Evolutionary conservation across 1,139 yeast genomes (phyloP), one percentile per base, ranked within the genome.

Genomic region (Zygotorulaspora mrakii): DNA sequence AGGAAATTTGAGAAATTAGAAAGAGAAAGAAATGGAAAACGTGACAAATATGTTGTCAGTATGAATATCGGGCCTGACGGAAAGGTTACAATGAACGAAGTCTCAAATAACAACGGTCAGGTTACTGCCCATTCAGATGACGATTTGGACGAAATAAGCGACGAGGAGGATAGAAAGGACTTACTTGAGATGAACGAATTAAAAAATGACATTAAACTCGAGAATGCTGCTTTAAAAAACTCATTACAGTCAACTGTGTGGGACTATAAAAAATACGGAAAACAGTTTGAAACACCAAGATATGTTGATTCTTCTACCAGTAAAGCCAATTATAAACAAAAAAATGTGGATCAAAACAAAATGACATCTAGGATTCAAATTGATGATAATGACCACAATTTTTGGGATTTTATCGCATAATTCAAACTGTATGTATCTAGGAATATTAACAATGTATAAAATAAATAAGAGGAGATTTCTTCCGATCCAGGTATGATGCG

Each of bases 11-110:
- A 82, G 41, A 77, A 75, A 36, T 64, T 69, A 29, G 82, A 79
- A 34, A 69, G 68, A 41, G 74, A 73, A 16, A 67, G 89, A 30
- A 60, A 72, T 1, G 96, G 95, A 0, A 71, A 88, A 34, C 89
- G 89, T 3, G 78, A 77, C 44, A 77, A 76, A 43, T 50, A 55
- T 25, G 82, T 83, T 1, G 70, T 91, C 35, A 87, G 84, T 50
- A 80, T 91, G 74, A 78, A 82, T 14, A 79, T 91, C 14, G 68
- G 67, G 5, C 71, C 74, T 37, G 82, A 89, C 50, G 95, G 95
- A n/a, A 84, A 85, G 57, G 95, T 57, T 2, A 50, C 53, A 2
- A 48, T 60, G 55, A 51, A 49, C 6, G 64, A 59, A 39, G 53
- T 48, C 1, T 38, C 42, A 2, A 56, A 48, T 29, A 43, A 48